A percentile compares a stretch with the other conserved stretches of the same genome.
Conservation (phyloP, 2,329 filamentous ascomycete species). For the Beauveria sp. region DNA sequence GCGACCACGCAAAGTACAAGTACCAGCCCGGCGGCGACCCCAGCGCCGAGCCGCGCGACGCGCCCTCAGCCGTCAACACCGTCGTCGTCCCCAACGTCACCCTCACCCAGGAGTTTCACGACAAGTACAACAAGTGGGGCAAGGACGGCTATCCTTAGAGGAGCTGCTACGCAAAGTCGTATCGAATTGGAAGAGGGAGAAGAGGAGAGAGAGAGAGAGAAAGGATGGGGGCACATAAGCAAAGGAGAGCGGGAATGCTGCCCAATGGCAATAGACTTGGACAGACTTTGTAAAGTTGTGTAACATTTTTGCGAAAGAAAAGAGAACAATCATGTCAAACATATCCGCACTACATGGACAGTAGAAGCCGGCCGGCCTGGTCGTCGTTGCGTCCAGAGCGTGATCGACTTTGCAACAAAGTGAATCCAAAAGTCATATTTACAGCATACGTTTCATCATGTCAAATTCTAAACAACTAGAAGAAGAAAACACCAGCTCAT, state of each 20-base stretch:
- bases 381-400: not conserved
- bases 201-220: not conserved
- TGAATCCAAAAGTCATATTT: not conserved
- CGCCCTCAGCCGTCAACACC: constrained; percentile 89
- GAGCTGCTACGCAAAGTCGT: constrained; percentile 1
- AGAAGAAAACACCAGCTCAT: not conserved
- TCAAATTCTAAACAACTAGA: not conserved
- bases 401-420: too few relatives aligned
- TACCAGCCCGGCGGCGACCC: constrained; percentile 82
- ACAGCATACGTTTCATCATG: constrained; percentile 1
- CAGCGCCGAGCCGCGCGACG: constrained; percentile 69
- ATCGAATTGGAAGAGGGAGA: not conserved
- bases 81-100: constrained; percentile 92
- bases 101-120: constrained; percentile 86
- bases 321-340: not conserved
- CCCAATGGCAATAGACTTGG: not conserved
- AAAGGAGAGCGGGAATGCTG: not conserved
- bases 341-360: not conserved
- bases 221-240: not conserved
- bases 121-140: constrained; percentile 99
- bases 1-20: constrained; percentile 58
- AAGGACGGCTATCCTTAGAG: constrained; percentile 78
- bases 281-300: constrained; percentile 6
- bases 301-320: not conserved
- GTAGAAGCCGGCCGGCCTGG: too few relatives aligned